A percentile compares a stretch with the other conserved stretches of the same genome.
These are phyloP conservation scores for Croton laevigatus DNA, from an alignment of 441 rosid species.

Conservation along the genomic window DNA sequence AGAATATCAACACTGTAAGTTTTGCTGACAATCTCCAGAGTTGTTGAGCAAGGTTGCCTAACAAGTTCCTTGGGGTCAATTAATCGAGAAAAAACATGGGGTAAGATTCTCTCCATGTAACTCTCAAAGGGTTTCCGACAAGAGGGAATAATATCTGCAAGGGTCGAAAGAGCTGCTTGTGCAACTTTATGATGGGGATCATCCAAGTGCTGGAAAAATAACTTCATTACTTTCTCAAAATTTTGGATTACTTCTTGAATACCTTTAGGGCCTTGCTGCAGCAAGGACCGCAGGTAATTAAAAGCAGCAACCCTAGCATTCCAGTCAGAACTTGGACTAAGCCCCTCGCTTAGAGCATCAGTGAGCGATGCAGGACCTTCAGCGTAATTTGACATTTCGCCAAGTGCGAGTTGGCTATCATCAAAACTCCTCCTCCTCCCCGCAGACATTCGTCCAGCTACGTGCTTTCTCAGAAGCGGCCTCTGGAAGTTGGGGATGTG, in stretches of 20 bases:
- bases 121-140: constrained; percentile 96
- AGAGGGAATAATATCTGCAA: constrained; percentile 86
- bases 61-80: constrained; percentile 97
- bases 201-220: constrained; percentile 95
- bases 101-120: constrained; percentile 93
- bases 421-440: constrained; percentile 95
- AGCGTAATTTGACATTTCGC: constrained; percentile 71
- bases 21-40: constrained; percentile 83
- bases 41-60: constrained; percentile 83
- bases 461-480: constrained; percentile 90
- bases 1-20: constrained; percentile 90
- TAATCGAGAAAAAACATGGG: constrained; percentile 94
- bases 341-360: constrained; percentile 88
- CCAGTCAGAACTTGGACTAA: constrained; percentile 93
- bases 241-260: constrained; percentile 86
- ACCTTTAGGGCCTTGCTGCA: constrained; percentile 94
- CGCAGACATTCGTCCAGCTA: constrained; percentile 73
- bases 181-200: constrained; percentile 99
- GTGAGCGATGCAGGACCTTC: constrained; percentile 87
- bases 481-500: constrained; percentile 94
- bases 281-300: constrained; percentile 69
- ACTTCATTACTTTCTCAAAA: constrained; percentile 98
- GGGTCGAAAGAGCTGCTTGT: constrained; percentile 95
- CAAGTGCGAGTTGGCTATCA: constrained; percentile 78
- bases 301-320: constrained; percentile 95